Percentiles rank a stretch among this genome's conserved stretches.
Conservation (phyloP, 208 protist species). For the Acanthamoeba polyphaga region DNA sequence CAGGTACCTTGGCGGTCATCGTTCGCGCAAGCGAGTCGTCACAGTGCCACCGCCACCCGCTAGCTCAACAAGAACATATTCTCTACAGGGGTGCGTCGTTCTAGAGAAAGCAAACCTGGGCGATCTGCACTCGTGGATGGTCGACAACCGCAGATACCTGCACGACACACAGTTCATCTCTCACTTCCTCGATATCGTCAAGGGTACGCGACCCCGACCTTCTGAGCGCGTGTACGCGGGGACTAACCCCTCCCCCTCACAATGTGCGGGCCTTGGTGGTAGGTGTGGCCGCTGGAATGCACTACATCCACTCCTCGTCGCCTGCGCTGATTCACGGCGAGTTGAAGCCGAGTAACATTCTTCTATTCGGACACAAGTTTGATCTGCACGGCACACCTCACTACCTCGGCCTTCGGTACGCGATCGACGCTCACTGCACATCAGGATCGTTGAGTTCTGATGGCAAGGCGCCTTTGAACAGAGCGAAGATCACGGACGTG, state of each 20-base stretch:
- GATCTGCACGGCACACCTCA: constrained; percentile 9
- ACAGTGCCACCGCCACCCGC: not conserved
- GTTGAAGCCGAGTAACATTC: constrained; percentile 46
- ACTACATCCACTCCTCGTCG: not conserved
- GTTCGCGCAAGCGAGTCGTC: not conserved
- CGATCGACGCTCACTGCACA: not conserved
- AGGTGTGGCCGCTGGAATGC: constrained; percentile 31
- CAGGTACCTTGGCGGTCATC: not conserved
- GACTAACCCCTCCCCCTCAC: no score
- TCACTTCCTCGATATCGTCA: constrained; percentile 51
- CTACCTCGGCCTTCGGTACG: constrained; percentile 27
- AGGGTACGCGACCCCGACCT: not conserved
- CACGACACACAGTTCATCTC: constrained; percentile 18
- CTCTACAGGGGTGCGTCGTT: constrained; percentile 20
- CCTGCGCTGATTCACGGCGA: constrained; percentile 11
- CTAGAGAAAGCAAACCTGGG: constrained; percentile 43
- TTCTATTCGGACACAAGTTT: constrained; percentile 50
- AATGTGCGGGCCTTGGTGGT: not conserved
- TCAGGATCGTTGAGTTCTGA: not conserved
- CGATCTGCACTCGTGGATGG: constrained; percentile 40
- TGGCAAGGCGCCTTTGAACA: not conserved
- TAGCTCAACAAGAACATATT: no score
- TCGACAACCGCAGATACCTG: constrained; percentile 29
- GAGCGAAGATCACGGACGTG: constrained; percentile 24
- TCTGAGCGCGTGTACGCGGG: not conserved